Evolutionary conservation across 768 basidiomycete genomes (phyloP).

Genomic region (Mrakia frigida): DNA sequence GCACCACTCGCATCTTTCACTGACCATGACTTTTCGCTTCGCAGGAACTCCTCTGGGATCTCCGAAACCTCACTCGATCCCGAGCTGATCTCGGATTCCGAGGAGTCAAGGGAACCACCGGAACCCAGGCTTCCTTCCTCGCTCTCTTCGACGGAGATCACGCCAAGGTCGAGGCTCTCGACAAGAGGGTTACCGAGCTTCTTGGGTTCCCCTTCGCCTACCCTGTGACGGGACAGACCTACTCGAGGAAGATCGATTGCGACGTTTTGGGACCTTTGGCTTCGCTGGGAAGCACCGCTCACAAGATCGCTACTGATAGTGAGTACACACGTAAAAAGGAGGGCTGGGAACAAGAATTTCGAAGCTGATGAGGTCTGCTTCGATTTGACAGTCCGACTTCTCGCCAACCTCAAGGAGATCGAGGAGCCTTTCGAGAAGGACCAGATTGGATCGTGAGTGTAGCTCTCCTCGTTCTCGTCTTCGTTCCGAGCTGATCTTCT

Average conservation of each 20-base stretch:
- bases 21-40: neutral
- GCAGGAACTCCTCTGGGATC: constrained; percentile 90
- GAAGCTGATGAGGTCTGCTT: neutral
- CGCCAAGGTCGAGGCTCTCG: constrained; percentile 86
- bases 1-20: neutral
- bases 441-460: constrained; percentile 77
- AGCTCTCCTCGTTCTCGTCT: neutral
- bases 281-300: constrained; percentile 83
- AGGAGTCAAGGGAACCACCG: constrained; percentile 98
- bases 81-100: constrained; percentile 91
- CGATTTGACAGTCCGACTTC: constrained; percentile 56
- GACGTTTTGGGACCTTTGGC: constrained; percentile 88
- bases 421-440: constrained; percentile 99
- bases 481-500: neutral
- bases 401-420: constrained; percentile 96
- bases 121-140: constrained; percentile 94
- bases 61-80: constrained; percentile 84
- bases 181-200: constrained; percentile 79
- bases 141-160: constrained; percentile 92
- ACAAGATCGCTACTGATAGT: constrained; percentile 92
- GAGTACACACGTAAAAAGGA: constrained; percentile 29
- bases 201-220: constrained; percentile 91
- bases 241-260: constrained; percentile 93
- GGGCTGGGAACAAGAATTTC: no score
- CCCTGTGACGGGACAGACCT: constrained; percentile 97